Evolutionary conservation across 176 grass and related monocot species (phyloP).

Genomic region (Olyra latifolia): DNA sequence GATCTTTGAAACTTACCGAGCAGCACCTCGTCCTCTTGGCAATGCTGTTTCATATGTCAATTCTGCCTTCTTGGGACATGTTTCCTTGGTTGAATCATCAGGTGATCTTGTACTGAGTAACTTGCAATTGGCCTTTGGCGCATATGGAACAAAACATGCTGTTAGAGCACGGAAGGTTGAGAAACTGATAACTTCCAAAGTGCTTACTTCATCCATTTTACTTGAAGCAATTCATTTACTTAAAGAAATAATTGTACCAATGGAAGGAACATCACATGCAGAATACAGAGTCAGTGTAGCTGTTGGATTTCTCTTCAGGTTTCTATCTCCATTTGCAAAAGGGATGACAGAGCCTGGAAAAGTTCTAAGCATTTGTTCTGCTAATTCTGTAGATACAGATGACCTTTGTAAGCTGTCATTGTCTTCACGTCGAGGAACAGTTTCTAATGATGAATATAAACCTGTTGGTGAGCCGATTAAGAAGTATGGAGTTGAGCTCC

Average conservation of each 20-base stretch:
- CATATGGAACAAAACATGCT: slow-evolving; percentile 74
- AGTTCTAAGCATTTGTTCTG: neutral
- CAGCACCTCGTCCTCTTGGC: slow-evolving; percentile 64
- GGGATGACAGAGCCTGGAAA: slow-evolving; percentile 40
- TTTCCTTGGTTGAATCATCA: slow-evolving; percentile 37
- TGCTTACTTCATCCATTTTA: slow-evolving; percentile 44
- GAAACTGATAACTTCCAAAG: slow-evolving; percentile 49
- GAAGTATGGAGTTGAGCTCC: slow-evolving; percentile 66
- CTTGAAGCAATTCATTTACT: slow-evolving; percentile 55
- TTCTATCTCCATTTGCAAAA: slow-evolving; percentile 59
- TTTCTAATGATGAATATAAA: slow-evolving; percentile 40
- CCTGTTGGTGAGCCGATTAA: slow-evolving; percentile 73
- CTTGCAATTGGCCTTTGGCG: slow-evolving; percentile 64
- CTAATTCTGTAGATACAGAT: slow-evolving; percentile 25
- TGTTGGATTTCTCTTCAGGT: slow-evolving; percentile 73
- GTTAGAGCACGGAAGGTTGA: slow-evolving; percentile 72
- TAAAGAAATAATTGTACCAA: slow-evolving; percentile 55
- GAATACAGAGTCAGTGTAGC: slow-evolving; percentile 72
- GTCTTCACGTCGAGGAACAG: slow-evolving; percentile 39
- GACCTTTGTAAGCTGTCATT: slow-evolving; percentile 22
- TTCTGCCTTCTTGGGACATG: slow-evolving; percentile 52
- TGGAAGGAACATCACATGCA: slow-evolving; percentile 56
- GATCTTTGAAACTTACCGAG: slow-evolving; percentile 63
- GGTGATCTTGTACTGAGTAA: slow-evolving; percentile 43
- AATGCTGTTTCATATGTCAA: slow-evolving; percentile 83